Percentiles rank a stretch among this genome's conserved stretches.
Conservation (phyloP, 2,329 filamentous ascomycete species). For the Lithohypha guttulata region DNA sequence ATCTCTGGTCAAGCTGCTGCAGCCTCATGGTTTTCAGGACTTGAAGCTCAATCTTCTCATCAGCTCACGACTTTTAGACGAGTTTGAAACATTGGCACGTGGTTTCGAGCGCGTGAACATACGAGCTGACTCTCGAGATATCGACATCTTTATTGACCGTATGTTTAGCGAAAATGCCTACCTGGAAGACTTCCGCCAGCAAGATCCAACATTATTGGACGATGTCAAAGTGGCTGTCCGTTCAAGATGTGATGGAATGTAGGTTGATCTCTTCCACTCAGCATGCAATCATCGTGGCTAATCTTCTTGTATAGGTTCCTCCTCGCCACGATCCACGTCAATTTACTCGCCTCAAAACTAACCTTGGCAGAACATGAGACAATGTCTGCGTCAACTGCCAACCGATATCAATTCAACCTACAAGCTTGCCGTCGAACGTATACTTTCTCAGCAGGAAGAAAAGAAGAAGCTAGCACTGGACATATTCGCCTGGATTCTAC, state of each 20-base stretch:
- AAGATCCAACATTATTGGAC: not conserved
- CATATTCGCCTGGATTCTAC: not conserved
- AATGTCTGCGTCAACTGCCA: not conserved
- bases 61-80: not conserved
- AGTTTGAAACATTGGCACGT: not conserved
- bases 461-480: not conserved
- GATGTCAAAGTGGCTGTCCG: not conserved
- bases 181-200: not conserved
- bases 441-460: not conserved
- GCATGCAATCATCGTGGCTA: no score
- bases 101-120: constrained; percentile 4
- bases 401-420: not conserved
- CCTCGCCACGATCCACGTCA: not conserved
- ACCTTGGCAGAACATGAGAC: not conserved
- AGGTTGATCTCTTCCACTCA: no score
- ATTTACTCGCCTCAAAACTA: not conserved
- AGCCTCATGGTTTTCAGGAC: not conserved
- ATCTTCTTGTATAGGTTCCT: not conserved
- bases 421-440: not conserved
- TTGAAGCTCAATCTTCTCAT: not conserved
- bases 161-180: not conserved
- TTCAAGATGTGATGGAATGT: not conserved
- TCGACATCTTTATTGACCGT: not conserved
- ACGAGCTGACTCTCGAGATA: constrained; percentile 1
- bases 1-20: not conserved